Evolutionary conservation across 371 early-diverging fungal species (phyloP).

Genomic region (Apophysomyces variabilis): DNA sequence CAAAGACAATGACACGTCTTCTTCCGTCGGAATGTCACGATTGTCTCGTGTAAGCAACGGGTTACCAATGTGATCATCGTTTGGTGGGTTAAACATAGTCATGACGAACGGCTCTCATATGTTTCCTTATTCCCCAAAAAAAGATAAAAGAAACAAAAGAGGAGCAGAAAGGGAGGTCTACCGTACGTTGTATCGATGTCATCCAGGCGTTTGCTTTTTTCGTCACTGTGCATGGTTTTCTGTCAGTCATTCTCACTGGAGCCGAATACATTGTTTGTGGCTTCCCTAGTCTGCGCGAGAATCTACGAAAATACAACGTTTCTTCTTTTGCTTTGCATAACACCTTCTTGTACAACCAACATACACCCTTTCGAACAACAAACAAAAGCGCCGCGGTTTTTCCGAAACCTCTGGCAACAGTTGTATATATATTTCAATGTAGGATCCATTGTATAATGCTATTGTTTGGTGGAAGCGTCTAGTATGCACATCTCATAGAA

Average conservation of each 20-base stretch:
- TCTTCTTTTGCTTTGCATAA: background rate
- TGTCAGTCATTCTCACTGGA: constrained; percentile 2
- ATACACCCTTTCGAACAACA: background rate
- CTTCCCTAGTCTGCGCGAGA: background rate
- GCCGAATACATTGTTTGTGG: constrained; percentile 5
- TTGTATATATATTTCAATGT: background rate
- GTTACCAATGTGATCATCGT: constrained; percentile 10
- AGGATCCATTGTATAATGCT: constrained; percentile 4
- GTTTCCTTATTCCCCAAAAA: background rate
- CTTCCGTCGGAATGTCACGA: constrained; percentile 21
- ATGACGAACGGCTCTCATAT: constrained; percentile 7
- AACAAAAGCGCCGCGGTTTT: constrained; percentile 2
- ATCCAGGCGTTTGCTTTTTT: constrained; percentile 11
- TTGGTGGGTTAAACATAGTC: constrained; percentile 6
- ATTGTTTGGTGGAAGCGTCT: constrained; percentile 1
- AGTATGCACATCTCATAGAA: constrained; percentile 1
- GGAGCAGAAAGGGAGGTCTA: background rate
- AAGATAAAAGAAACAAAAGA: background rate
- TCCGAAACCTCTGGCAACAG: background rate
- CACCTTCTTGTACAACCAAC: constrained; percentile 4
- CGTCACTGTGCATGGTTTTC: constrained; percentile 9
- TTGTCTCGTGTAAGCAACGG: constrained; percentile 17
- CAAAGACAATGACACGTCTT: constrained; percentile 30
- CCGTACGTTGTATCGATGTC: constrained; percentile 8
- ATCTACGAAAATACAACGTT: background rate